Conservation (phyloP, 2,329 filamentous ascomycete species). For the Chrysoporthe cubensis region DNA sequence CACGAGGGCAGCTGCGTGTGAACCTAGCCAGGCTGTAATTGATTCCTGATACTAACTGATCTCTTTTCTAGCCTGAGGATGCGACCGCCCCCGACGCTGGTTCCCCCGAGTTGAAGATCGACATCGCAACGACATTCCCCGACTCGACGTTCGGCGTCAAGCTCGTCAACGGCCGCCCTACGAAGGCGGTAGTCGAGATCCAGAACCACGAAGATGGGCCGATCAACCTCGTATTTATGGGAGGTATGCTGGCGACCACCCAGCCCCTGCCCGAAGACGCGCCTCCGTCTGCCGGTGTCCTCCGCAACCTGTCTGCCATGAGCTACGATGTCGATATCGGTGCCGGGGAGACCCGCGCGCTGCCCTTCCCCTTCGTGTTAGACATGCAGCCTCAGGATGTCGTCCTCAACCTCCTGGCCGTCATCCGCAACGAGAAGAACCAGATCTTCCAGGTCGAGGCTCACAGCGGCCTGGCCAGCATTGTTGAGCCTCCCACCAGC, state of each 20-base stretch:
- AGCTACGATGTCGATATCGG: slow-evolving; percentile 75
- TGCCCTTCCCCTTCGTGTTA: slow-evolving; percentile 83
- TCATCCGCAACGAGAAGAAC: slow-evolving; percentile 70
- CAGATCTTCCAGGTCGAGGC: slow-evolving; percentile 76
- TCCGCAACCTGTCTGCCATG: slow-evolving; percentile 84
- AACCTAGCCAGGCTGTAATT: slow-evolving; percentile 18
- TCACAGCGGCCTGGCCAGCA: slow-evolving; percentile 79
- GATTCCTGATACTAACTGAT: slow-evolving; percentile 16
- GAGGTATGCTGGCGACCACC: slow-evolving; percentile 70
- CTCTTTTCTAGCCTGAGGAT: slow-evolving; percentile 30
- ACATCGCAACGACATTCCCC: slow-evolving; percentile 66
- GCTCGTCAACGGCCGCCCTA: slow-evolving; percentile 89
- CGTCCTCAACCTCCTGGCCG: slow-evolving; percentile 73
- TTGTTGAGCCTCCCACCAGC: slow-evolving; percentile 90
- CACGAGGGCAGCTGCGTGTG: slow-evolving; percentile 18
- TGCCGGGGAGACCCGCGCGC: slow-evolving; percentile 73
- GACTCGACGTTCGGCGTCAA: slow-evolving; percentile 87
- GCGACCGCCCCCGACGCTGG: slow-evolving; percentile 32
- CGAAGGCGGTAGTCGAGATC: slow-evolving; percentile 80
- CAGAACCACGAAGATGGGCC: slow-evolving; percentile 80
- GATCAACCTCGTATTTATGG: slow-evolving; percentile 75
- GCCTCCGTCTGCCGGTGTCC: slow-evolving; percentile 56
- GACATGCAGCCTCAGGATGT: slow-evolving; percentile 95
- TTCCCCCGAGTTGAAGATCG: slow-evolving; percentile 61
- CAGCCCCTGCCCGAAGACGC: slow-evolving; percentile 54